A percentile compares a stretch with the other conserved stretches of the same genome.
Evolutionary conservation across 163 green algal genomes (phyloP).

Genomic region (Chloromonas sp.): DNA sequence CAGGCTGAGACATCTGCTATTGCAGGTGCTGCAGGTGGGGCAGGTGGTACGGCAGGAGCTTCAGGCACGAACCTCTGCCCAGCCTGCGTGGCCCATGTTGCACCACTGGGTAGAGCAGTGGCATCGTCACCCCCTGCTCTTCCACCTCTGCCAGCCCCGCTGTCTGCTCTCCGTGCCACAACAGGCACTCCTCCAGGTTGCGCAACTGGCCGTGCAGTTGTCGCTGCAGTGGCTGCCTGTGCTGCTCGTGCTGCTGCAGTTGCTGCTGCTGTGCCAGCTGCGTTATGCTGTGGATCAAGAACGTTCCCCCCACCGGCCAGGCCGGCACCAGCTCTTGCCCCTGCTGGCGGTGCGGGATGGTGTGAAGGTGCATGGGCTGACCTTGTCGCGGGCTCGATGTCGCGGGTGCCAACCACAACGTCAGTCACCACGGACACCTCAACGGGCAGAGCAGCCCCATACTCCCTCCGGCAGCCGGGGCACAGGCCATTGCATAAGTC

Average conservation of each 20-base stretch:
- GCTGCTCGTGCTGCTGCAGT: neutral
- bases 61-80: neutral
- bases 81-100: neutral
- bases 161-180: no score
- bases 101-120: neutral
- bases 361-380: neutral
- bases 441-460: slow-evolving; percentile 18
- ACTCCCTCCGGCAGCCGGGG: slow-evolving; percentile 47
- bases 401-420: neutral
- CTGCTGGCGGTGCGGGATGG: neutral
- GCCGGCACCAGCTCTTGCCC: neutral
- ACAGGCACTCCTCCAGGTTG: no score
- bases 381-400: no score
- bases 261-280: no score
- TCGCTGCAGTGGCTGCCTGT: neutral
- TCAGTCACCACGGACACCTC: neutral
- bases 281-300: no score
- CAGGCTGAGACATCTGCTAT: neutral
- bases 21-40: neutral
- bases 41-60: neutral
- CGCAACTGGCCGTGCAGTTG: no score
- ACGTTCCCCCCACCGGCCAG: neutral
- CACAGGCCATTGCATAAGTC: slow-evolving; percentile 42
- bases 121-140: neutral
- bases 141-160: no score